Conservation (phyloP, 345 rosid genomes). For the Dipteronia sinensis region DNA sequence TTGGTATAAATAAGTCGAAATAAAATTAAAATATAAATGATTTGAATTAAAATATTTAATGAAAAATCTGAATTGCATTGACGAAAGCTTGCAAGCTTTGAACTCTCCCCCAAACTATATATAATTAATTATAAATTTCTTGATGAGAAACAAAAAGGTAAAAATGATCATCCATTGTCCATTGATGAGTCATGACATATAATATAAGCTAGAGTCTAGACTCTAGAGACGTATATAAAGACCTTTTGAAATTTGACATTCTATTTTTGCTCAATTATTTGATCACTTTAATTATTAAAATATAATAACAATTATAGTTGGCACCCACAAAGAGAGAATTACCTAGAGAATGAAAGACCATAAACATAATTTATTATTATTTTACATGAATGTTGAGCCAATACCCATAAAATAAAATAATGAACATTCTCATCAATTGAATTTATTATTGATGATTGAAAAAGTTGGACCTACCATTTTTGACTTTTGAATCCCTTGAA, state of each 20-base stretch:
- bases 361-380: background rate
- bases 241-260: slow-evolving; percentile 1
- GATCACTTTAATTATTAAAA: background rate
- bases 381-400: background rate
- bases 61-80: background rate
- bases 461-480: slow-evolving; percentile 41
- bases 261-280: slow-evolving; percentile 4
- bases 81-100: too few species aligned
- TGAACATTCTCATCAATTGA: background rate
- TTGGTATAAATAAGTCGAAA: too few species aligned
- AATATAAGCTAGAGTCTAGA: too few species aligned
- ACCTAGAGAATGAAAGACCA: slow-evolving; percentile 2
- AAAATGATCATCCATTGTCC: background rate
- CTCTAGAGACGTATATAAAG: background rate
- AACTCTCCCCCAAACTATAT: too few species aligned
- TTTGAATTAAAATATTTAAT: background rate
- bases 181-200: too few species aligned
- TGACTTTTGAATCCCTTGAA: slow-evolving; percentile 46
- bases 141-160: background rate
- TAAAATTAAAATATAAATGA: background rate
- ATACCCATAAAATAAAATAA: too few species aligned
- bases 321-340: slow-evolving; percentile 28
- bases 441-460: slow-evolving; percentile 18
- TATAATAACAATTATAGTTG: background rate
- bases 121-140: background rate